A percentile compares a stretch with the other conserved stretches of the same genome.
phyloP scores from a whole-genome alignment of 805 yeast species.

The Myxozyma sirexii region DNA sequence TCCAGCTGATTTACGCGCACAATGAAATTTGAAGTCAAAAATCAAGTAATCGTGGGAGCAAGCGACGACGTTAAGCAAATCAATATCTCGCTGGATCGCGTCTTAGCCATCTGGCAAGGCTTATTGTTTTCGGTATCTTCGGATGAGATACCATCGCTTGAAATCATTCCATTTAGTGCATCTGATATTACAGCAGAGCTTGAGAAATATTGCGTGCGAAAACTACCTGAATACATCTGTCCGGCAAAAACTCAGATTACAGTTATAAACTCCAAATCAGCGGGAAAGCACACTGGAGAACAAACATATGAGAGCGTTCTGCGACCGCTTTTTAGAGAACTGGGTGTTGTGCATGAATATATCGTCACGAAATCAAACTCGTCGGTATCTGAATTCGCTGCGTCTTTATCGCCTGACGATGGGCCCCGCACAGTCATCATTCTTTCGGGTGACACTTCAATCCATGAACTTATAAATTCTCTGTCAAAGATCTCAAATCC shows the following conservation, averaged over 20 bases:
- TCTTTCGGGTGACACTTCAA: constrained; percentile 85
- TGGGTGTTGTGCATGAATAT: constrained; percentile 43
- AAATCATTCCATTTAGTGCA: not conserved
- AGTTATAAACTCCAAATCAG: constrained; percentile 42
- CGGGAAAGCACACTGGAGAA: constrained; percentile 39
- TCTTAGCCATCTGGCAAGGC: not conserved
- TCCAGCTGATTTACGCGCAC: too few species aligned
- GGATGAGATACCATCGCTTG: not conserved
- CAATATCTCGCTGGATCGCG: not conserved
- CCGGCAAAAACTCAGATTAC: constrained; percentile 35
- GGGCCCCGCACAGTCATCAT: constrained; percentile 52
- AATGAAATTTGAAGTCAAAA: not conserved
- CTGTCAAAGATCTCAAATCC: constrained; percentile 35
- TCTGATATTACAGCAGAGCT: not conserved
- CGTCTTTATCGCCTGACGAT: constrained; percentile 28
- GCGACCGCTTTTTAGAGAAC: constrained; percentile 42
- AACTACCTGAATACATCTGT: constrained; percentile 18
- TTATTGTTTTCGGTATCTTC: constrained; percentile 1
- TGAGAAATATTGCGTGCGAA: not conserved
- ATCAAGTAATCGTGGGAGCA: not conserved
- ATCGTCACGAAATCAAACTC: constrained; percentile 41
- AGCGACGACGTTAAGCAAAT: not conserved
- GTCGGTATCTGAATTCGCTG: constrained; percentile 42
- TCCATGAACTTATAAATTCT: constrained; percentile 72
- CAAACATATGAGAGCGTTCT: constrained; percentile 40